Percentiles rank a stretch among this genome's conserved stretches.
Conservation (phyloP, 2,329 filamentous ascomycete genomes). For the Elsinoe perseae region DNA sequence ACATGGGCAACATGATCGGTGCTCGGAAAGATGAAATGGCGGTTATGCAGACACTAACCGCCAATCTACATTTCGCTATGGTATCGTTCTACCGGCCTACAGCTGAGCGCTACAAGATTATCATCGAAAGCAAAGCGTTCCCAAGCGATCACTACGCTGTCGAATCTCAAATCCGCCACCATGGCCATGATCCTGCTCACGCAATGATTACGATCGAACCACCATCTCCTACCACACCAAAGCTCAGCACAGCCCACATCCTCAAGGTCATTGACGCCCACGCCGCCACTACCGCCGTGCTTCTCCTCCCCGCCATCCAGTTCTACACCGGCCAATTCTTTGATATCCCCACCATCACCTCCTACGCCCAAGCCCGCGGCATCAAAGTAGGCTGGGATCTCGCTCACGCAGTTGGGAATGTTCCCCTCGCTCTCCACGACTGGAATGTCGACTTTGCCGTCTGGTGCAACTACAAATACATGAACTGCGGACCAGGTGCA, state of each 20-base stretch:
- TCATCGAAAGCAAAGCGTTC: constrained; percentile 85
- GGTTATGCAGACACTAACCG: constrained; percentile 80
- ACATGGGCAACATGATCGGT: constrained; percentile 67
- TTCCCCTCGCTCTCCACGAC: constrained; percentile 69
- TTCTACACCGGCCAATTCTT: constrained; percentile 89
- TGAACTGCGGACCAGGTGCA: constrained; percentile 75
- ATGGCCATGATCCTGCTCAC: constrained; percentile 57
- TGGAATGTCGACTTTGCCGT: constrained; percentile 88
- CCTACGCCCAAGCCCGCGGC: constrained; percentile 61
- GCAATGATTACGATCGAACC: constrained; percentile 66
- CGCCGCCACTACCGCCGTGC: constrained; percentile 61
- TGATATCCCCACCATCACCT: constrained; percentile 73
- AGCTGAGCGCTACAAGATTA: constrained; percentile 62
- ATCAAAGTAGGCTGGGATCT: constrained; percentile 81
- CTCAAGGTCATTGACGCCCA: constrained; percentile 66
- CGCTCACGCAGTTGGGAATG: constrained; percentile 79
- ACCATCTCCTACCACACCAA: constrained; percentile 44
- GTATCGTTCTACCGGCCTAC: constrained; percentile 74
- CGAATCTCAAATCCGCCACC: constrained; percentile 68
- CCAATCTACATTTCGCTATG: constrained; percentile 74
- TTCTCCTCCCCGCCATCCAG: constrained; percentile 80
- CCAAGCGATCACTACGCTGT: constrained; percentile 83
- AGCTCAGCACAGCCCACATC: constrained; percentile 63
- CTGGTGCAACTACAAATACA: constrained; percentile 94
- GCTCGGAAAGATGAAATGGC: constrained; percentile 66